Conservation (phyloP, 768 basidiomycete genomes). For the Tulasnella sp. region DNA sequence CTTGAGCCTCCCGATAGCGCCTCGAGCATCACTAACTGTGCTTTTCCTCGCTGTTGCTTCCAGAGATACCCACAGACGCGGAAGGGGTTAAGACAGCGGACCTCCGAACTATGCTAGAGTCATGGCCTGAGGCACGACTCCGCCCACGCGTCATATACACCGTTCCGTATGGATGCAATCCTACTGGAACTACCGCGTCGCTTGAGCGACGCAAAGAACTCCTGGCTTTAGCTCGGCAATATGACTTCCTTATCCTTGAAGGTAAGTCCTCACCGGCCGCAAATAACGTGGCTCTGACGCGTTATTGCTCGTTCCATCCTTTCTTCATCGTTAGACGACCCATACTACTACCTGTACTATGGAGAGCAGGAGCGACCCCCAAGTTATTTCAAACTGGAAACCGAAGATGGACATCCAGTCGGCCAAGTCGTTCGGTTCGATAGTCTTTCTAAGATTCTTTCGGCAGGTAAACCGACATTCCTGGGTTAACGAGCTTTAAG, state of each 20-base stretch:
- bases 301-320: background rate
- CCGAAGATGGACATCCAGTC: conserved; percentile 42
- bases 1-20: background rate
- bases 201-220: conserved; percentile 66
- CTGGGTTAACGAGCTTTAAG: background rate
- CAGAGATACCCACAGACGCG: conserved; percentile 76
- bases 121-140: conserved; percentile 67
- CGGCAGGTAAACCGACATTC: conserved; percentile 43
- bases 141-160: conserved; percentile 80
- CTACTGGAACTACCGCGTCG: conserved; percentile 53
- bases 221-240: conserved; percentile 63
- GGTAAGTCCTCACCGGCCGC: conserved; percentile 45
- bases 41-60: background rate
- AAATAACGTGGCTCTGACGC: background rate
- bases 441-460: conserved; percentile 79
- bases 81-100: conserved; percentile 61
- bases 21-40: conserved; percentile 2
- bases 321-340: conserved; percentile 57
- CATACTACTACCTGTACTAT: conserved; percentile 65
- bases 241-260: conserved; percentile 81
- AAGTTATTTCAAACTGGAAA: conserved; percentile 80
- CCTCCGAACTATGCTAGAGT: conserved; percentile 61
- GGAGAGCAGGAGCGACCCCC: conserved; percentile 59
- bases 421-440: conserved; percentile 87
- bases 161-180: conserved; percentile 46